Base-by-base conservation (phyloP, 495 filamentous ascomycete species). In the Hypoxylon trugodes region DNA sequence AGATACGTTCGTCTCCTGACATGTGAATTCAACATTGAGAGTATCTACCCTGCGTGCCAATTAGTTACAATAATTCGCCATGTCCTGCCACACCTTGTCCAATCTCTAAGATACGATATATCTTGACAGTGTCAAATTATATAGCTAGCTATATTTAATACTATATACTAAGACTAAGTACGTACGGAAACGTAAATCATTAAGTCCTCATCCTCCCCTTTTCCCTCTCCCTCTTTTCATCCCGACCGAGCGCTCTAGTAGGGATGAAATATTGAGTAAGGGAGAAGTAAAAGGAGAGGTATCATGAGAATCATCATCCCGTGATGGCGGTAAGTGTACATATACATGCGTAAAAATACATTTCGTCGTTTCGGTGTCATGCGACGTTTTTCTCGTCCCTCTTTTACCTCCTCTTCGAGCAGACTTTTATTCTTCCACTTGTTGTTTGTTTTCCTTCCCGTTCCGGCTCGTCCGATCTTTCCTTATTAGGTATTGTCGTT, bases 171-270 rank as follows among this genome's bases (percentile, higher is more conserved):
- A n/a, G n/a, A n/a, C n/a, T 46, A 48, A 45, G 60, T 71, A 69
- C 65, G 56, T 59, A 46, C 43, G 24, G 51, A 41, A 35, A 37
- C 48, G 54, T 57, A n/a, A 45, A 48, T 66, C 57, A 62, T 59
- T 46, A 57, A 52, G n/a, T 25, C 48, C 10, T 21, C 28, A 18
- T 50, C 16, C 22, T 19, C 47, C 16, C 25, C 3, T 13, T 19
- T 46, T 30, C 26, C 30, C 16, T 35, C 15, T 36, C 30, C 37
- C 33, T 51, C 33, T 40, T 2, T 22, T n/a, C 24, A 38, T 22
- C 7, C 51, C 22, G 19, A 25, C n/a, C 35, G 2, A 18, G n/a
- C n/a, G n/a, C n/a, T n/a, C n/a, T n/a, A n/a, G n/a, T n/a, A n/a
- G n/a, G n/a, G n/a, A n/a, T n/a, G n/a, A n/a, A n/a, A n/a, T n/a